phyloP scores from a whole-genome alignment of 2,329 filamentous ascomycete genomes.

The Diaporthe capsici region DNA sequence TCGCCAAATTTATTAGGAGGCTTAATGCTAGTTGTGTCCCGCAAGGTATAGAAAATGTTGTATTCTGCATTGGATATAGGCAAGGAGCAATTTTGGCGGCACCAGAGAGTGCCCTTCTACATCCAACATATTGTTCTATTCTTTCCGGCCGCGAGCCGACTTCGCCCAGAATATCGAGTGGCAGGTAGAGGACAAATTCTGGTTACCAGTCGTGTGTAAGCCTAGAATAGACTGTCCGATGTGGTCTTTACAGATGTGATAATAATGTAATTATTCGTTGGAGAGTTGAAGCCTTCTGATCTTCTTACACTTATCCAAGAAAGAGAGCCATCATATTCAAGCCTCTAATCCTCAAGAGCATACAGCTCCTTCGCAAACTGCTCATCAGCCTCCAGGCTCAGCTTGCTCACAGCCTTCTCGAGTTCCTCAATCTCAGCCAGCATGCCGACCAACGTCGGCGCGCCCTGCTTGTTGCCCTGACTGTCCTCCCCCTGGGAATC shows the following conservation, averaged over 20 bases:
- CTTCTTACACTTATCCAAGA: slow-evolving; percentile 2
- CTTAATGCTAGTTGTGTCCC: background rate
- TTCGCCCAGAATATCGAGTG: background rate
- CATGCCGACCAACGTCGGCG: slow-evolving; percentile 48
- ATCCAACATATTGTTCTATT: accelerated
- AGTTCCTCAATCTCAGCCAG: slow-evolving; percentile 55
- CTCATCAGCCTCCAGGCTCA: slow-evolving; percentile 62
- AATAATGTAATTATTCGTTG: background rate
- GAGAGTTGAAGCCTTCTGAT: background rate
- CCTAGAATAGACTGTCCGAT: background rate
- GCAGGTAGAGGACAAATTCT: background rate
- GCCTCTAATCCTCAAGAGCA: slow-evolving; percentile 45
- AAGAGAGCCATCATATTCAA: background rate
- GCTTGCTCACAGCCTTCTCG: slow-evolving; percentile 53
- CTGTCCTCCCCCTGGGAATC: slow-evolving; percentile 37
- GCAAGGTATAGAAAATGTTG: no score
- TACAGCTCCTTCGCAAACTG: slow-evolving; percentile 61
- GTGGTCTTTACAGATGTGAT: background rate
- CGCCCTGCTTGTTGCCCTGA: slow-evolving; percentile 44
- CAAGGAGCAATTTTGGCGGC: background rate
- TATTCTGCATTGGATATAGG: background rate
- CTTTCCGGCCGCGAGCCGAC: background rate
- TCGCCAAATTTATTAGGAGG: background rate
- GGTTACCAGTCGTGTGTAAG: background rate
- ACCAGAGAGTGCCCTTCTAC: background rate